These are phyloP conservation scores for Lepidium sativum DNA, from an alignment of 345 rosid species.

Conservation along the genomic window DNA sequence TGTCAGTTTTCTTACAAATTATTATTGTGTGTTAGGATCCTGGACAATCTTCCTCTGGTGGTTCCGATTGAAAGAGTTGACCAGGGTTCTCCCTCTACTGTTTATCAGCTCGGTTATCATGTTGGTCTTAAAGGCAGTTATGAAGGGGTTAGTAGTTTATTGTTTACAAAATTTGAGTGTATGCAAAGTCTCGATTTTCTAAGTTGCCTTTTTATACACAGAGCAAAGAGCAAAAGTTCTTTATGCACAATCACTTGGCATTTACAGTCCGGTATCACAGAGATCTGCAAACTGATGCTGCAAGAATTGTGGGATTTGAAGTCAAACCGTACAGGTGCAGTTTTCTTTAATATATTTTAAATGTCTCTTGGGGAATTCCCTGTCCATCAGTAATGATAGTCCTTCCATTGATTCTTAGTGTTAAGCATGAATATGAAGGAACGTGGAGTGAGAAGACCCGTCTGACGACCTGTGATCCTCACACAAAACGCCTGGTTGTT, in stretches of 20 bases:
- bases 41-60: constrained; percentile 57
- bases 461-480: constrained; percentile 74
- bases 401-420: too few relatives aligned
- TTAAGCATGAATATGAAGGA: constrained; percentile 70
- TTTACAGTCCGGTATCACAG: constrained; percentile 70
- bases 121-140: constrained; percentile 43
- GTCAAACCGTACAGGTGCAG: constrained; percentile 79
- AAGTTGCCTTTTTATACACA: too few relatives aligned
- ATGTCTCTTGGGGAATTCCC: too few relatives aligned
- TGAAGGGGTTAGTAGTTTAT: too few relatives aligned
- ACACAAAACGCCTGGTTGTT: constrained; percentile 62
- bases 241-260: constrained; percentile 72
- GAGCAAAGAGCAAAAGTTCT: constrained; percentile 76
- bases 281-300: constrained; percentile 47
- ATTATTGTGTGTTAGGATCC: too few relatives aligned
- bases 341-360: too few relatives aligned
- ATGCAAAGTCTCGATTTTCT: too few relatives aligned
- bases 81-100: too few relatives aligned
- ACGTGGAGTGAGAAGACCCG: constrained; percentile 65
- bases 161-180: too few relatives aligned
- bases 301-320: constrained; percentile 91
- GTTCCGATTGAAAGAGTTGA: constrained; percentile 44
- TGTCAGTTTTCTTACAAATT: too few relatives aligned
- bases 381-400: too few relatives aligned
- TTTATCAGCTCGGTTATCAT: constrained; percentile 53